Conservation (phyloP, 805 yeast genomes). For the Sugiyamaella qingdaonensis region DNA sequence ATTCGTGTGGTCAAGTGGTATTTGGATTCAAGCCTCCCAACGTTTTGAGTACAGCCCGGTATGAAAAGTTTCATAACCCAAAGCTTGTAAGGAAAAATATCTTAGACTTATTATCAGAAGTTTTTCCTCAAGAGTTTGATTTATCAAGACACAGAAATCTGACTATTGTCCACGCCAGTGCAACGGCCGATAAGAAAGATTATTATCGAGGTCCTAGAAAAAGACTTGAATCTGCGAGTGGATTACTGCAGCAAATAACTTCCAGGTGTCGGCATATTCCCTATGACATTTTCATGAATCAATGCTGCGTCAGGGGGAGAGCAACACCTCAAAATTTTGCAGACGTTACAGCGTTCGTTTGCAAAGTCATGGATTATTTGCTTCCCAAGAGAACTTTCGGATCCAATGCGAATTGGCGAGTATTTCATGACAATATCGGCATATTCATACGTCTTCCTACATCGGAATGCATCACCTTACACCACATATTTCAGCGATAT, state of each 20-base stretch:
- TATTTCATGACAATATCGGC: constrained; percentile 37
- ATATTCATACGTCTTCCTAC: constrained; percentile 37
- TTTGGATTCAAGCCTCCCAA: constrained; percentile 6
- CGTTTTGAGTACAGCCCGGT: not conserved
- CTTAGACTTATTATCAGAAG: not conserved
- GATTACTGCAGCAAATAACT: not conserved
- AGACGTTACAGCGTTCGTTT: constrained; percentile 14
- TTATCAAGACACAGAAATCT: not conserved
- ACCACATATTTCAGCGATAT: constrained; percentile 35
- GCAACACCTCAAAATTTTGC: not conserved
- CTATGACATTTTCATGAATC: constrained; percentile 3
- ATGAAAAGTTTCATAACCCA: not conserved
- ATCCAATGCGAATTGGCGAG: constrained; percentile 42
- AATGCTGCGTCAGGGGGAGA: not conserved
- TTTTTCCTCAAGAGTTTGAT: constrained; percentile 2
- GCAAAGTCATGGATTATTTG: constrained; percentile 40
- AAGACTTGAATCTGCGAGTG: not conserved
- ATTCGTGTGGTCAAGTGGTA: constrained; percentile 2
- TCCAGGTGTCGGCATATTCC: constrained; percentile 4
- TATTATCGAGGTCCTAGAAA: not conserved
- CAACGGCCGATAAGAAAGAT: too few species aligned
- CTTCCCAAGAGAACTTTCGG: constrained; percentile 57
- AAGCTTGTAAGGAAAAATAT: not conserved
- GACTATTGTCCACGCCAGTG: too few species aligned
- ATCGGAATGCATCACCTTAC: constrained; percentile 35